Evolutionary conservation across 441 rosid genomes (phyloP).

Genomic region (Erodium texanum): DNA sequence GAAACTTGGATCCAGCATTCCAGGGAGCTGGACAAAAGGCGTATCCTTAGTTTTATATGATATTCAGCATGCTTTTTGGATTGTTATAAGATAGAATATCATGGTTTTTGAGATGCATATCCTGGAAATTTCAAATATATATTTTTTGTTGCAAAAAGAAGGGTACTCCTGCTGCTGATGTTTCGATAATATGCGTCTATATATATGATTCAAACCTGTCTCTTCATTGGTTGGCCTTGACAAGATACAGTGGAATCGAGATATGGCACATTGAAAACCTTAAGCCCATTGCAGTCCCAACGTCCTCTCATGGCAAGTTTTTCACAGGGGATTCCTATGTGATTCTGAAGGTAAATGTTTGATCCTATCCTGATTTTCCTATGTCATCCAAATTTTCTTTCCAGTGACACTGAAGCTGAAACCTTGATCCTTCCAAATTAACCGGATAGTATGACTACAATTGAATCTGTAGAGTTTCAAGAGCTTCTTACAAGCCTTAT

Average conservation of each 20-base stretch:
- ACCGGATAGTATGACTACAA: neutral
- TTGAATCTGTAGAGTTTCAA: neutral
- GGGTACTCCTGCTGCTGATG: neutral
- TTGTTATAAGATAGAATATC: constrained; percentile 12
- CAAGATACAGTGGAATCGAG: constrained; percentile 75
- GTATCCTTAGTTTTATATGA: constrained; percentile 49
- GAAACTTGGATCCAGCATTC: constrained; percentile 85
- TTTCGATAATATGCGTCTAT: neutral
- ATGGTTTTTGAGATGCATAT: constrained; percentile 10
- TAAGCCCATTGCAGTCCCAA: constrained; percentile 73
- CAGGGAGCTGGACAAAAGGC: constrained; percentile 94
- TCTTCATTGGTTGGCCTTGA: constrained; percentile 40
- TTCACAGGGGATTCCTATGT: constrained; percentile 90
- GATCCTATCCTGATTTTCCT: no score
- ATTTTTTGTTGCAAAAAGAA: neutral
- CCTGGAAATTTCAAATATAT: constrained; percentile 20
- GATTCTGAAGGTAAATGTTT: constrained; percentile 60
- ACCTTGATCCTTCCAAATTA: neutral
- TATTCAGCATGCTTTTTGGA: neutral
- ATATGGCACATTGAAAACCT: constrained; percentile 98
- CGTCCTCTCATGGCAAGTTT: constrained; percentile 87
- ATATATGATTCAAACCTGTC: neutral
- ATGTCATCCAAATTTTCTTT: no score
- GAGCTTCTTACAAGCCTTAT: constrained; percentile 1
- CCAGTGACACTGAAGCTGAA: neutral